These are phyloP conservation scores for Pascua guehoae DNA, from an alignment of 1,284 basidiomycete genomes.

Conservation along the genomic window DNA sequence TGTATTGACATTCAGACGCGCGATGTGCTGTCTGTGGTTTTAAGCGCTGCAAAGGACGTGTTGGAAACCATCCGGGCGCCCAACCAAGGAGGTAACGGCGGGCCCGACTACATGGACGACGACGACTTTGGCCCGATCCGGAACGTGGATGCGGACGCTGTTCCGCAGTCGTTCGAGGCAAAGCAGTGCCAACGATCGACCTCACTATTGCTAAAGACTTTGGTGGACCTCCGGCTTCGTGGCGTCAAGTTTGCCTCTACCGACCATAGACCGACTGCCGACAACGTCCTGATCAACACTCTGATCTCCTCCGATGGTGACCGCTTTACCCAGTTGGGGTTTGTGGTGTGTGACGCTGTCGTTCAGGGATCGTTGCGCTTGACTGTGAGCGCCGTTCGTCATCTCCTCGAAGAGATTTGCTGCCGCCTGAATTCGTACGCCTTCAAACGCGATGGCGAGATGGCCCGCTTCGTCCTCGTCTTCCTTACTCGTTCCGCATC, in stretches of 20 bases:
- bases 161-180: constrained; percentile 35
- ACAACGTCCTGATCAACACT: constrained; percentile 62
- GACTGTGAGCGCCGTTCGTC: constrained; percentile 54
- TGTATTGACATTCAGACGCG: constrained; percentile 8
- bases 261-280: constrained; percentile 59
- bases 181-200: constrained; percentile 30
- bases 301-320: constrained; percentile 56
- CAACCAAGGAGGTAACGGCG: background rate
- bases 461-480: constrained; percentile 59
- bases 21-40: background rate
- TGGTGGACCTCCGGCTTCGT: constrained; percentile 52
- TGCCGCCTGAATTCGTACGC: constrained; percentile 59
- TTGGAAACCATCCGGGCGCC: constrained; percentile 2
- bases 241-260: constrained; percentile 54
- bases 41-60: constrained; percentile 20
- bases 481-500: constrained; percentile 64
- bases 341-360: constrained; percentile 59
- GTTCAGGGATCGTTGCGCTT: constrained; percentile 59
- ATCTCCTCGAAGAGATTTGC: constrained; percentile 58
- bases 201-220: constrained; percentile 18
- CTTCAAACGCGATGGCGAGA: constrained; percentile 57
- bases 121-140: constrained; percentile 66
- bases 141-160: constrained; percentile 46
- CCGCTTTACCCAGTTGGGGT: constrained; percentile 59
- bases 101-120: constrained; percentile 45